Base-by-base conservation (phyloP, 352 stramenopile species). In the Phytopythium ostracodes region DNA sequence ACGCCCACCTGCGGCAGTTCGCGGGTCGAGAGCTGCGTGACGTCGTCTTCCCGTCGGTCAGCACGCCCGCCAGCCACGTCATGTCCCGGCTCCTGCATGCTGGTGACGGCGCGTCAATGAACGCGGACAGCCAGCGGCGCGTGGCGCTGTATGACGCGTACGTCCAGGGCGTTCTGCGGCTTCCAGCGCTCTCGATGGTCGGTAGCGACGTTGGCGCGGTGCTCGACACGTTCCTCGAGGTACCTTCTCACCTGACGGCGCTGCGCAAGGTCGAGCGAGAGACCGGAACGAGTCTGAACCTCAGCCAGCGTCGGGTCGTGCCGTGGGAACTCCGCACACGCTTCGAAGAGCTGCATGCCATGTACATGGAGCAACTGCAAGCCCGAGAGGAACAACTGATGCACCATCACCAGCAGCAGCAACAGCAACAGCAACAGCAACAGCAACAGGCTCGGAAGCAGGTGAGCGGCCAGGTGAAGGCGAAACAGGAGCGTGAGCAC, bases 181-280 rank as follows among this genome's bases (percentile, higher is more conserved):
- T 88, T 11, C 73, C 76, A 7, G 63, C 63, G 18, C 77, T 94
- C n/a, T 87, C 77, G 5, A 65, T 60, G 15, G 82, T 88, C 63
- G 76, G 75, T 9, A 88, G 73, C 52, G 77, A 90, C 31, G 79
- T 50, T 4, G 75, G 72, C 47, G 67, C 73, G 20, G 77, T 91
- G 70, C 69, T 94, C 5, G 74, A 92, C 65, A 70, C 67, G 2
- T 94, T 94, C 53, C 66, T 92, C 46, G 79, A 88, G 44, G 76
- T 92, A 31, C 77, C 79, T 14, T 43, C 64, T 40, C 81, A 94
- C 58, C 63, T 89, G 14, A 52, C 62, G 3, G 67, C 70, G 8
- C 76, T 89, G 43, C 76, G 76, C 7, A 72, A 75, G 38, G 53
- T 87, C 36, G 79, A 89, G 59, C 76, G 72, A 14, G 60, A 71